Evolutionary conservation across 202 grass and related monocot species (phyloP), one percentile per base, ranked within the genome.

Genomic region (Eragrostis tef): DNA sequence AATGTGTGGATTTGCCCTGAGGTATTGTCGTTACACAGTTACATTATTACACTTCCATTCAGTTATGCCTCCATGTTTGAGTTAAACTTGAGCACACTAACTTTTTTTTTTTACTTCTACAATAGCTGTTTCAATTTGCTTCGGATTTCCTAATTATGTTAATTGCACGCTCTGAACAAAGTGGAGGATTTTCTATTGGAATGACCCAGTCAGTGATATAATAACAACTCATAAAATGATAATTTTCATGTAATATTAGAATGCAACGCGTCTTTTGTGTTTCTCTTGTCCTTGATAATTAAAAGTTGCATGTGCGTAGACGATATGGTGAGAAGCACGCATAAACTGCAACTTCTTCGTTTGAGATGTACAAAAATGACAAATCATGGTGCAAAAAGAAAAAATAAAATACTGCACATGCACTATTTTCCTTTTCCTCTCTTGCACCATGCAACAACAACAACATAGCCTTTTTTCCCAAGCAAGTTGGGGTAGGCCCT

Each of bases 1-100:
- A 98, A 93, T 82, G 92, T 78, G 75, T 98, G 92, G 92, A 87
- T 98, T 88, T 98, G 95, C 81, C 88, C 90, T 70, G 92, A 98
- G 92, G 95, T 98, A 91, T 61, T 88, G 68, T 85, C 79, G 60
- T 50, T 82, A 73, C 50, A 15, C 63, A 64, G 29, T 44, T 65
- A 64, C 6, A 64, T 48, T 68, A 65, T 67, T n/a, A n/a, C n/a
- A n/a, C n/a, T n/a, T n/a, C n/a, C 62, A 65, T 26, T 22, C n/a
- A 75, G 8, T 63, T 47, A 80, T 41, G 6, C 57, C 49, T 63
- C 63, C 52, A 36, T 81, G 49, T 57, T n/a, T 86, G 44, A 50
- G 21, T 67, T 85, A 43, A 66, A 65, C 67, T 47, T 81, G 50
- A 70, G 41, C n/a, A 75, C 11, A 56, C 26, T 58, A 63, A 61